Evolutionary conservation across 106 monocot genomes (phyloP), one percentile per base, ranked within the genome.

Genomic region (Narthecium ossifragum): DNA sequence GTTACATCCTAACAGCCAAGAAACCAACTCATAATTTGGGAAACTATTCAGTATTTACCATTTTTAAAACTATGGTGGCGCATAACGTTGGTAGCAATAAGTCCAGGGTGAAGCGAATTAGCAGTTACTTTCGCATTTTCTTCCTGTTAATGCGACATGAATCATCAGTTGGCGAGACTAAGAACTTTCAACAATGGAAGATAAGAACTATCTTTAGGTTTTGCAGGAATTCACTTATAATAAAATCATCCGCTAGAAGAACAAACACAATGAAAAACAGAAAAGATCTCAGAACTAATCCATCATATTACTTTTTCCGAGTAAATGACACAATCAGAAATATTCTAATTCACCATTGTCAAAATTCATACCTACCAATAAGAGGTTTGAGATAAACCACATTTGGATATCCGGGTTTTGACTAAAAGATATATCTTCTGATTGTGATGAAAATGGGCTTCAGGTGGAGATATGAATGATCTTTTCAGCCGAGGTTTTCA

Each of bases 41-140:
- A 3, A 6, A 13, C 4, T 43, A 3, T 13, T 43, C 1, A 2
- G 14, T 13, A 17, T 53, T 53, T 53, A 53, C 53, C 53, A 12
- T 34, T 34, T 34, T 34, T 2, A 27, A 57, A 57, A 10, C 34
- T 57, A 9, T 34, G 33, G 36, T 57, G 15, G 1, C 57, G 14
- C 18, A 34, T 6, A 34, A 57, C 17, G 36, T 57, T 57, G 17
- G 57, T 57, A 20, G 36, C 6, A 23, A 57, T 57, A 1, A 9
- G 3, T 6, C 57, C 57, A 21, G 57, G 57, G 36, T 57, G 57
- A 22, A 57, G 57, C 6, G 57, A 57, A 36, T 57, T 57, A 57
- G 57, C 57, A 2, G 34, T 57, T 20, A 57, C 36, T 10, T 33
- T 36, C 57, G 36, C 34, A 25, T 34, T 34, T 8, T 34, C 57